These are phyloP conservation scores for Coemansia sp. DNA, from an alignment of 192 early-diverging fungal genomes.

Conservation along the genomic window DNA sequence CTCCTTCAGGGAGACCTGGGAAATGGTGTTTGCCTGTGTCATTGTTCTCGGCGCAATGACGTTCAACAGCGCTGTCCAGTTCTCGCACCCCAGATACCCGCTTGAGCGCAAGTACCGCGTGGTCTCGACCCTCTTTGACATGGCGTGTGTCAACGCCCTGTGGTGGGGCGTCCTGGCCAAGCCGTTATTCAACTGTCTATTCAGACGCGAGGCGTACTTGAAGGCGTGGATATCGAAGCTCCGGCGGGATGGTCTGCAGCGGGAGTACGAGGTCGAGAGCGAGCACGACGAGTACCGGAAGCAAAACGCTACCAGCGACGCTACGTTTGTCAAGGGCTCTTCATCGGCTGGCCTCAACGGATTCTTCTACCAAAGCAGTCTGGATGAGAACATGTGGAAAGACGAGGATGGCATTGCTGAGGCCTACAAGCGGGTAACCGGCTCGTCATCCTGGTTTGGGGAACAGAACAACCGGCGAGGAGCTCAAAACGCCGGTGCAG, in stretches of 20 bases:
- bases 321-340: neutral
- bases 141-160: conserved; percentile 9
- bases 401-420: neutral
- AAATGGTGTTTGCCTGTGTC: conserved; percentile 24
- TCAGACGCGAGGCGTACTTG: conserved; percentile 25
- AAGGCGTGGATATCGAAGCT: conserved; percentile 20
- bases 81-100: conserved; percentile 19
- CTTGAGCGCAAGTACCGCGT: conserved; percentile 20
- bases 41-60: conserved; percentile 21
- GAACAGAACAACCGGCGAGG: neutral
- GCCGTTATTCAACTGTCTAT: conserved; percentile 20
- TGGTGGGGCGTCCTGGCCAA: conserved; percentile 35
- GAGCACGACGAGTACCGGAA: neutral
- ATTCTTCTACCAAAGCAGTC: neutral
- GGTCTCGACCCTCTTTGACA: conserved; percentile 22
- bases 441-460: neutral
- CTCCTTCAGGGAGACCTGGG: conserved; percentile 40
- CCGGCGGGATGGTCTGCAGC: conserved; percentile 23
- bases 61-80: conserved; percentile 17
- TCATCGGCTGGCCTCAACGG: neutral
- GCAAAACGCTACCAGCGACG: neutral
- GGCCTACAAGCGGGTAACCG: neutral
- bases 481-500: neutral
- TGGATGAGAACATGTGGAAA: neutral
- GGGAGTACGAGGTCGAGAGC: conserved; percentile 14